Evolutionary conservation across 306 rosid species (phyloP).

Genomic region (Quercus dentata): DNA sequence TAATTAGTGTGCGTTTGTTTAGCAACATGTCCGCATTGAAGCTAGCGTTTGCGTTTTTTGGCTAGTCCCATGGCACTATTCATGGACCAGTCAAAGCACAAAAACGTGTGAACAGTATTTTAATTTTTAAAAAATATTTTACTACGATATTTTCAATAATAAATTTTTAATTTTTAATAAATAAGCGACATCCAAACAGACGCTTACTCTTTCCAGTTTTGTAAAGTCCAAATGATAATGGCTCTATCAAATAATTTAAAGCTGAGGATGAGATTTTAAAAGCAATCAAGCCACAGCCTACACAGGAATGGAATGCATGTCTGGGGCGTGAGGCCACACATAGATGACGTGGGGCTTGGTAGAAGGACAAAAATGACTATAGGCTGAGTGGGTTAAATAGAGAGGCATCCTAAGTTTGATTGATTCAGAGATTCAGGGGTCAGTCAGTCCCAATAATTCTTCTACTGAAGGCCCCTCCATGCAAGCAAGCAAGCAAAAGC

Average conservation of each 20-base stretch:
- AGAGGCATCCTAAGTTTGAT: constrained; percentile 25
- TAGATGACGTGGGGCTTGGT: background rate
- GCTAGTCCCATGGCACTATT: no score
- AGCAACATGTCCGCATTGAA: no score
- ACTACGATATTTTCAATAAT: rapidly evolving
- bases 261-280: no score
- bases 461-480: constrained; percentile 28
- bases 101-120: rapidly evolving
- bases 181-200: rapidly evolving
- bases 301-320: background rate
- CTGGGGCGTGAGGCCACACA: no score
- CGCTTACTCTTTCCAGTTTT: rapidly evolving
- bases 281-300: no score
- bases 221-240: no score
- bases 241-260: no score
- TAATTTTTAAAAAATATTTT: no score
- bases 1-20: no score
- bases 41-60: rapidly evolving
- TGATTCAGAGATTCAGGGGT: background rate
- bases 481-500: constrained; percentile 23
- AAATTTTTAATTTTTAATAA: no score
- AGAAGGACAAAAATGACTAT: background rate
- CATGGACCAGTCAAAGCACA: no score
- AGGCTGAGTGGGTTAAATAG: background rate
- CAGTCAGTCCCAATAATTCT: constrained; percentile 36